Percentiles rank a stretch among this genome's conserved stretches.
These are phyloP conservation scores for Acanthamoeba triangularis DNA, from an alignment of 208 protist genomes.

Conservation along the genomic window DNA sequence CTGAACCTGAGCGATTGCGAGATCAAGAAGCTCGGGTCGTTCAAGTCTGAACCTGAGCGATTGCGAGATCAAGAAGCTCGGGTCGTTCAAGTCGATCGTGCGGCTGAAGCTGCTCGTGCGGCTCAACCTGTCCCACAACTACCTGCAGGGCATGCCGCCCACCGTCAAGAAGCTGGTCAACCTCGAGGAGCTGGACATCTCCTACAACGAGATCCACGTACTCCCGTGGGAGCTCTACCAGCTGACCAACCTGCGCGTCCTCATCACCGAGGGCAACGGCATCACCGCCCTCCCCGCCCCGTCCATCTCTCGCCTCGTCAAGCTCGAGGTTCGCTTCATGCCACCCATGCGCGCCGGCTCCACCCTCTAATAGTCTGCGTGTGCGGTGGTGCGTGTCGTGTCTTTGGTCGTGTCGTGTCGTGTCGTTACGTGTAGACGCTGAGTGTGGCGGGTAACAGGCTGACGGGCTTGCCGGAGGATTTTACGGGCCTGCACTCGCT, in stretches of 20 bases:
- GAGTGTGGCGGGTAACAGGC: constrained; percentile 34
- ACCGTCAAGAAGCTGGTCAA: constrained; percentile 70
- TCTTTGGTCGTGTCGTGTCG: background rate
- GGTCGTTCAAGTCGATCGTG: constrained; percentile 64
- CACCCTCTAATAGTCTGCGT: background rate
- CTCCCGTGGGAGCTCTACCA: constrained; percentile 66
- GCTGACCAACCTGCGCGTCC: constrained; percentile 65
- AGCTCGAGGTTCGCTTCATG: constrained; percentile 40
- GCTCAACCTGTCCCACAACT: constrained; percentile 63
- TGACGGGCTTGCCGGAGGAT: background rate
- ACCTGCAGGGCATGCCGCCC: constrained; percentile 64
- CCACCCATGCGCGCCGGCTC: background rate
- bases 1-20: constrained; percentile 71
- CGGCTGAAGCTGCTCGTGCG: constrained; percentile 69
- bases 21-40: constrained; percentile 58
- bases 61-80: constrained; percentile 67
- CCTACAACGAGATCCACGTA: constrained; percentile 67
- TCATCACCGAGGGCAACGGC: constrained; percentile 69
- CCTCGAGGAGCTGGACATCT: constrained; percentile 62
- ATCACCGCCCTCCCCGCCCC: constrained; percentile 13
- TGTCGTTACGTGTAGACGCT: background rate
- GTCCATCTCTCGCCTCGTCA: constrained; percentile 42
- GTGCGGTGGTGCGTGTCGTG: background rate
- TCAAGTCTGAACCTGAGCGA: constrained; percentile 71
- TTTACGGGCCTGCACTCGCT: background rate